Evolutionary conservation across 1,284 basidiomycete species (phyloP).

Genomic region (Rhodotorula mucilaginosa): DNA sequence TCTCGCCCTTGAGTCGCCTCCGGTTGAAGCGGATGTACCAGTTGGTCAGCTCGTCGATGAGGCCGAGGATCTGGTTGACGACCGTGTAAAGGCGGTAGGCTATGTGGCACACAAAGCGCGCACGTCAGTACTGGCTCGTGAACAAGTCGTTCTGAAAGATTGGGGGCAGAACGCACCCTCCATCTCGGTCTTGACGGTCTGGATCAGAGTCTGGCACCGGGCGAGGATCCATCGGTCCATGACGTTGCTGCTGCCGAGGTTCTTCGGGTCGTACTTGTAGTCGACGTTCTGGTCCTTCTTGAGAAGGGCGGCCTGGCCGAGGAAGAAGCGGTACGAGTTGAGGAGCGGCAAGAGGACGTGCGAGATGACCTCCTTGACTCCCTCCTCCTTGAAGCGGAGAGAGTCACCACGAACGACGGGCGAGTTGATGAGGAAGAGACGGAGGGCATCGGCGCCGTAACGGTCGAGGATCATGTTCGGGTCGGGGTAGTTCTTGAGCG

Average conservation of each 20-base stretch:
- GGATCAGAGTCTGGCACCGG: slow-evolving; percentile 92
- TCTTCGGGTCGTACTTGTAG: slow-evolving; percentile 84
- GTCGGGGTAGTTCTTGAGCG: slow-evolving; percentile 96
- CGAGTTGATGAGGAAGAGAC: slow-evolving; percentile 98
- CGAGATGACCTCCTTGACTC: slow-evolving; percentile 93
- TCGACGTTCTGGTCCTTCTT: slow-evolving; percentile 76
- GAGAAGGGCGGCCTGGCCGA: slow-evolving; percentile 86
- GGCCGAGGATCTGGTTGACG: slow-evolving; percentile 85
- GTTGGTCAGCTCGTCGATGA: slow-evolving; percentile 96
- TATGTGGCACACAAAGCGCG: slow-evolving; percentile 19
- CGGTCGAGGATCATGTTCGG: slow-evolving; percentile 85
- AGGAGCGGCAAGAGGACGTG: slow-evolving; percentile 97
- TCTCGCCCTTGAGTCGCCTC: slow-evolving; percentile 90
- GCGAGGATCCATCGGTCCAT: slow-evolving; percentile 99
- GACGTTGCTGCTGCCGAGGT: slow-evolving; percentile 82
- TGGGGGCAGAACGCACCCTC: slow-evolving; percentile 49
- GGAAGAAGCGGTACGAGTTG: slow-evolving; percentile 98
- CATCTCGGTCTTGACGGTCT: slow-evolving; percentile 91
- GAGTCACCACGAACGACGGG: slow-evolving; percentile 98
- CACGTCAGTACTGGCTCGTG: slow-evolving; percentile 1
- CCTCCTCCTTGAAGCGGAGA: slow-evolving; percentile 95
- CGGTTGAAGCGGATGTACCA: slow-evolving; percentile 99
- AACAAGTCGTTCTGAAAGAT: too few relatives aligned
- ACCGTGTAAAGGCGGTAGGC: slow-evolving; percentile 97
- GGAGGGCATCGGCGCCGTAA: slow-evolving; percentile 93